A percentile compares a stretch with the other conserved stretches of the same genome.
phyloP scores from a whole-genome alignment of 2,329 filamentous ascomycete genomes.

The Massarina eburnea region DNA sequence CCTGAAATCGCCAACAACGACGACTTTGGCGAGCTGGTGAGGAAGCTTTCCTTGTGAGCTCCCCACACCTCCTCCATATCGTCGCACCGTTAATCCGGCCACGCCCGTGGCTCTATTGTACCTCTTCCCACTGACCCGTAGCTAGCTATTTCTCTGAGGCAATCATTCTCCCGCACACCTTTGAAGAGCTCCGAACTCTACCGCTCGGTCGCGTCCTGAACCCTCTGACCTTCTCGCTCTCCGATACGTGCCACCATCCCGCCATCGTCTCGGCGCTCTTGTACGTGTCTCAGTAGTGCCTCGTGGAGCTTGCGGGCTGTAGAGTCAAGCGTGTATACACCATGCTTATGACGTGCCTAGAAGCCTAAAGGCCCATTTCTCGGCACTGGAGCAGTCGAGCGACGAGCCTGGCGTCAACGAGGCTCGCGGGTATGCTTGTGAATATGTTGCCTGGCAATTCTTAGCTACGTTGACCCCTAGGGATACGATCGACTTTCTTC shows the following conservation, averaged over 20 bases:
- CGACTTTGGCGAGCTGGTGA: slow-evolving; percentile 64
- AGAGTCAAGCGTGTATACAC: not conserved
- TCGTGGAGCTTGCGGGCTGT: not conserved
- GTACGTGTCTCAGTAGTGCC: slow-evolving; percentile 52
- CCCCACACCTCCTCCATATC: not conserved
- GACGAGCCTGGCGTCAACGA: slow-evolving; percentile 66
- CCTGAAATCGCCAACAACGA: slow-evolving; percentile 63
- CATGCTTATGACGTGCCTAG: slow-evolving; percentile 46
- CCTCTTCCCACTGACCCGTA: slow-evolving; percentile 14
- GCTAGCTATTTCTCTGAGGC: slow-evolving; percentile 54
- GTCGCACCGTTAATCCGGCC: too few species aligned
- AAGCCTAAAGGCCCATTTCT: slow-evolving; percentile 74
- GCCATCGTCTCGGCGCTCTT: slow-evolving; percentile 72
- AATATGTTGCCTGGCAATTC: slow-evolving; percentile 80
- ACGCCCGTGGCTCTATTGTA: not conserved
- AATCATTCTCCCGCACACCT: slow-evolving; percentile 66
- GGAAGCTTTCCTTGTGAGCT: slow-evolving; percentile 64
- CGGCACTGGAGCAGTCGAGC: slow-evolving; percentile 58
- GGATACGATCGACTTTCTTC: slow-evolving; percentile 72
- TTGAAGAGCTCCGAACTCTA: slow-evolving; percentile 72
- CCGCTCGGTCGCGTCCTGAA: slow-evolving; percentile 58
- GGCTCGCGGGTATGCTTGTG: slow-evolving; percentile 71
- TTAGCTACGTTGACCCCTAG: slow-evolving; percentile 69
- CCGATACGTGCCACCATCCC: slow-evolving; percentile 64
- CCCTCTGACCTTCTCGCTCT: slow-evolving; percentile 68